These are phyloP conservation scores for Nothophoma quercina DNA, from an alignment of 2,329 filamentous ascomycete genomes.

Conservation along the genomic window DNA sequence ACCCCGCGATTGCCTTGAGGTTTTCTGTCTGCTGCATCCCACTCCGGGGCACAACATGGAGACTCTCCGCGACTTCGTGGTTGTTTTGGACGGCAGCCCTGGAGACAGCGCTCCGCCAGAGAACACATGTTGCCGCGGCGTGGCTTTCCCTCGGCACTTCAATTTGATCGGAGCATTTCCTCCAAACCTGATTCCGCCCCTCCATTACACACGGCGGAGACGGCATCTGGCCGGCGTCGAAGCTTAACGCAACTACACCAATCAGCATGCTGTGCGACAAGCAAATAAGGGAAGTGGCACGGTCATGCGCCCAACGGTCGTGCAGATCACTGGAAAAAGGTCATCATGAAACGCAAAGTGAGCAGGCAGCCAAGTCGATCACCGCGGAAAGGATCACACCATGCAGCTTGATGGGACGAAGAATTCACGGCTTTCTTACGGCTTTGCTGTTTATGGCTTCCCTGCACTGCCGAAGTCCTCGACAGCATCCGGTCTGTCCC, in stretches of 20 bases:
- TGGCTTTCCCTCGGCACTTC: slow-evolving; percentile 12
- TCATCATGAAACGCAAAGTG: slow-evolving; percentile 13
- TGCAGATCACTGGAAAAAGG: slow-evolving; percentile 40
- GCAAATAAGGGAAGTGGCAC: slow-evolving; percentile 35
- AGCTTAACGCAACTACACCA: slow-evolving; percentile 38
- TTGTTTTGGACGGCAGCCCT: neutral
- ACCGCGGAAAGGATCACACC: slow-evolving; percentile 24
- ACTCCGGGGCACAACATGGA: neutral
- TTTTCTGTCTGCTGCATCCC: neutral
- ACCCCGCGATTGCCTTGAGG: slow-evolving; percentile 2
- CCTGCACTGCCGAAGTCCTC: slow-evolving; percentile 65
- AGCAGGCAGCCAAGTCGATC: slow-evolving; percentile 23
- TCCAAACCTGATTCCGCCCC: slow-evolving; percentile 22
- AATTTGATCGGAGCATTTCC: slow-evolving; percentile 13
- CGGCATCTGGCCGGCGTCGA: slow-evolving; percentile 32
- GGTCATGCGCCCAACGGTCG: slow-evolving; percentile 48
- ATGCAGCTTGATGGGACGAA: slow-evolving; percentile 14
- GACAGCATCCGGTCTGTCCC: slow-evolving; percentile 74
- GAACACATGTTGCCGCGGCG: slow-evolving; percentile 11
- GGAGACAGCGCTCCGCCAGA: neutral
- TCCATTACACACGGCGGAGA: slow-evolving; percentile 28
- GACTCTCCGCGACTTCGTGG: neutral
- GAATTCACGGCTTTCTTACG: neutral
- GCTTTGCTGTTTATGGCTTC: slow-evolving; percentile 7
- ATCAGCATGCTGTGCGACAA: slow-evolving; percentile 27